phyloP scores from a whole-genome alignment of 768 basidiomycete genomes.

The Rhodosporidiobolus sp. region DNA sequence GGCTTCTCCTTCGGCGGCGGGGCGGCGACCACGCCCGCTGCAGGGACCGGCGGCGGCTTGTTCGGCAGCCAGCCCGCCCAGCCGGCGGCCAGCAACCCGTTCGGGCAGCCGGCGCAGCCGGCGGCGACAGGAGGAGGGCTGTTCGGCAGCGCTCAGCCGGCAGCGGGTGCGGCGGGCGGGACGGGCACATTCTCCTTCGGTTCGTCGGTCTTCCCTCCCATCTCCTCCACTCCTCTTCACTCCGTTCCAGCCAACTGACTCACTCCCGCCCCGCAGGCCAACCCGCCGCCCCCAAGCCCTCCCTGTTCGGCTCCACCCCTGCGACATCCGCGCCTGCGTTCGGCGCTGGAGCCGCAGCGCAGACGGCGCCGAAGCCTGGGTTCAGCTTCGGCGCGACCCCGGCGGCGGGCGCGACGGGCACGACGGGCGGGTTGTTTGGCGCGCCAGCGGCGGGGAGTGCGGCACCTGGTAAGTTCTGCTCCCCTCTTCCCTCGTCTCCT shows the following conservation, averaged over 20 bases:
- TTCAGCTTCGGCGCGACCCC: conserved; percentile 24
- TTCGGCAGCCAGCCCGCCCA: conserved; percentile 41
- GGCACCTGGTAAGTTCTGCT: too few relatives aligned
- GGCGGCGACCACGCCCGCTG: not conserved
- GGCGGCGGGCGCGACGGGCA: conserved; percentile 9
- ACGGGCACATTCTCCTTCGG: conserved; percentile 22
- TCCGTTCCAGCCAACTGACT: not conserved
- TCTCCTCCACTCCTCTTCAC: too few relatives aligned
- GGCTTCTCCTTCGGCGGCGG: conserved; percentile 37
- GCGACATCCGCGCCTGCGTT: conserved; percentile 26
- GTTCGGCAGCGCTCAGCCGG: conserved; percentile 20
- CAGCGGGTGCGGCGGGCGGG: conserved; percentile 2
- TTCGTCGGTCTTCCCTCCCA: not conserved
- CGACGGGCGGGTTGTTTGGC: conserved; percentile 32
- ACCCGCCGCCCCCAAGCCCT: conserved; percentile 24
- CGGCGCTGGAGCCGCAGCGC: conserved; percentile 18
- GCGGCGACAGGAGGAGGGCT: conserved; percentile 24
- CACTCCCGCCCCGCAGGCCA: not conserved
- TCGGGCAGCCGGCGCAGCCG: conserved; percentile 28
- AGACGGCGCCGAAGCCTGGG: conserved; percentile 15
- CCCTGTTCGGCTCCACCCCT: conserved; percentile 33
- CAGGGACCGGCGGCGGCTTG: conserved; percentile 40
- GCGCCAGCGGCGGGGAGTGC: too few relatives aligned
- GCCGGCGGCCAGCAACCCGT: conserved; percentile 23
- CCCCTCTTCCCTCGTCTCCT: too few relatives aligned